phyloP scores from a whole-genome alignment of 2,329 filamentous ascomycete species.

The Tolypocladium nubicola region DNA sequence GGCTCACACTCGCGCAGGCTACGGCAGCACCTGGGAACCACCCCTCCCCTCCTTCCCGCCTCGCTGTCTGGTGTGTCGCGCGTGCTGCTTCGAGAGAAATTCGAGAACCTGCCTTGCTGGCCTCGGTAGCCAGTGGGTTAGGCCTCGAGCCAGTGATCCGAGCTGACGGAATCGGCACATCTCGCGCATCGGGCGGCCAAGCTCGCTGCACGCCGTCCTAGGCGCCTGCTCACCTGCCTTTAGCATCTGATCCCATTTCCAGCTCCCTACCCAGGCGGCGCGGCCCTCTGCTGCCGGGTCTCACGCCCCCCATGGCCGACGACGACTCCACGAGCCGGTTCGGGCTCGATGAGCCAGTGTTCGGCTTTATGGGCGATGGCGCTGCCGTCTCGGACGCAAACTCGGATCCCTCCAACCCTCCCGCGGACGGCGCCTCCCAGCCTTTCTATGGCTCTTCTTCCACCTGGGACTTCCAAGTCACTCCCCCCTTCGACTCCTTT shows the following conservation, averaged over 20 bases:
- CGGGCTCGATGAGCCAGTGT: slow-evolving; percentile 32
- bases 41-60: background rate
- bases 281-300: background rate
- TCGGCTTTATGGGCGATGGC: slow-evolving; percentile 25
- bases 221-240: background rate
- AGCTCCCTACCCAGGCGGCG: background rate
- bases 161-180: background rate
- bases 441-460: slow-evolving; percentile 19
- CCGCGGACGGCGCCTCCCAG: slow-evolving; percentile 22
- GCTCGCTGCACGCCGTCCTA: background rate
- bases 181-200: background rate
- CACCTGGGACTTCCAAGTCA: slow-evolving; percentile 37
- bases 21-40: background rate
- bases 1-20: background rate
- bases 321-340: slow-evolving; percentile 28
- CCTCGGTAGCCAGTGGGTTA: background rate
- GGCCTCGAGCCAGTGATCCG: background rate
- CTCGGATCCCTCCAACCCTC: slow-evolving; percentile 17
- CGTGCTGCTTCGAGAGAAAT: background rate
- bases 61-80: background rate
- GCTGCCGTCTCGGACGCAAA: slow-evolving; percentile 17
- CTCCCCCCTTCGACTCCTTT: slow-evolving; percentile 36
- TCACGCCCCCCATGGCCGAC: slow-evolving; percentile 24
- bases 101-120: background rate
- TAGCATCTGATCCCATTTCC: background rate